Evolutionary conservation across 345 rosid species (phyloP).

Genomic region (Brassica incana): DNA sequence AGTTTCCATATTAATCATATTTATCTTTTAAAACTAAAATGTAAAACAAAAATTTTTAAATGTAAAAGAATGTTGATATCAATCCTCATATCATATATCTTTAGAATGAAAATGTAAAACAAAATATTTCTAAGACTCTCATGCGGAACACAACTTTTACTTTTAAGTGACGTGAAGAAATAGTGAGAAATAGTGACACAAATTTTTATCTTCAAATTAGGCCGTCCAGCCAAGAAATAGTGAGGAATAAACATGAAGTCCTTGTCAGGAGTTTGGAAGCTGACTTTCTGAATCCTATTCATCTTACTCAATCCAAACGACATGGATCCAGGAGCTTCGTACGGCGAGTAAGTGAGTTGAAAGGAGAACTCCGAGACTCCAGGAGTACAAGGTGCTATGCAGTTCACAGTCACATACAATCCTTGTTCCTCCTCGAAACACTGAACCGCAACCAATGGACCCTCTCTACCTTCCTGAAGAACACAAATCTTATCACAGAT

Average conservation of each 20-base stretch:
- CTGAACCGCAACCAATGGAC: constrained; percentile 33
- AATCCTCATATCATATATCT: too few species aligned
- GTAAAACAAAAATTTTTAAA: too few species aligned
- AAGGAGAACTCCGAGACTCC: background rate
- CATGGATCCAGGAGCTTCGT: background rate
- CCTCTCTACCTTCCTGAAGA: background rate
- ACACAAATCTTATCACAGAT: background rate
- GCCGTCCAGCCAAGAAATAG: background rate
- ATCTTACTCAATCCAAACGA: background rate
- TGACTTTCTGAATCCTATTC: background rate
- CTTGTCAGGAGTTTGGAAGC: background rate
- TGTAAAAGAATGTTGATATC: too few species aligned
- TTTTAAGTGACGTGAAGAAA: too few species aligned
- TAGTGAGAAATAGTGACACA: too few species aligned
- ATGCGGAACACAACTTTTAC: too few species aligned
- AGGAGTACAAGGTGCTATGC: constrained; percentile 1
- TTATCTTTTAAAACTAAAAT: too few species aligned
- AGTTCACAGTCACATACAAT: constrained; percentile 18
- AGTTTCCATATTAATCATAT: too few species aligned
- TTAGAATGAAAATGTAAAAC: too few species aligned
- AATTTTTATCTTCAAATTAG: background rate
- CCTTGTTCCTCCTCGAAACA: constrained; percentile 27
- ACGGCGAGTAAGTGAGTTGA: background rate
- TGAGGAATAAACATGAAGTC: background rate
- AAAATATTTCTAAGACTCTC: too few species aligned